Base-by-base conservation (phyloP, 495 filamentous ascomycete genomes). In the Parathielavia hyrcaniae region DNA sequence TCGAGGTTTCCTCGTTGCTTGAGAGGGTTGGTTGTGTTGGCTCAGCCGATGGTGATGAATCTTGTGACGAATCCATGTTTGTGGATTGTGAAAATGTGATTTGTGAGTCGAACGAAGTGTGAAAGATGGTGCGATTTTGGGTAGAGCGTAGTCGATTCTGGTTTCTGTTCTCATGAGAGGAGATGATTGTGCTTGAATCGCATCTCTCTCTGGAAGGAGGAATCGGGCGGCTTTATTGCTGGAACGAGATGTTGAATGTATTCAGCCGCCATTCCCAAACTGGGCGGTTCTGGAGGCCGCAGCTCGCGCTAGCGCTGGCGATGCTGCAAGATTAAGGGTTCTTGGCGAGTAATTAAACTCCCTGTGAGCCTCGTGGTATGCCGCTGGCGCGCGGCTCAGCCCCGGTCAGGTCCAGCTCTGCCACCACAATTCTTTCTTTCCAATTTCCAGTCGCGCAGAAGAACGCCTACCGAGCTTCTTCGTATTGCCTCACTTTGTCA, bases 311-410 rank as follows among this genome's bases (percentile, higher is more conserved):
- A 30, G 6, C 26, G n/a, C n/a, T n/a, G n/a, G 16, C 16, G 32
- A 1, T 16, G 5, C 16, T 9, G n/a, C 23, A n/a, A 34, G 39
- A n/a, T 1, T 19, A 17, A 34, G 20, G 16, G 19, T 23, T 41
- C 38, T 17, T 41, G 41, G 36, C 36, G 49, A 5, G 35, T 35
- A 34, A 26, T 39, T 22, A 39, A 39, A 51, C 16, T 10, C 8
- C 5, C 12, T 39, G 50, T 52, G 35, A 52, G 35, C 50, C 50
- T 40, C 35, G 50, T 41, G 20, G 22, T 26, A 38, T 38, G 48
- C 48, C 48, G 48, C 32, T 40, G 19, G 2, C 19, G 20, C 11
- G 50, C n/a, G 50, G 50, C 50, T 40, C 50, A 52, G 50, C 50
- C 50, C 34, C 5, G n/a, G 14, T 9, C 34, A 16, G 19, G 35